These are phyloP conservation scores for Cymbomonas tetramitiformis DNA, from an alignment of 139 green algal genomes.

Conservation along the genomic window DNA sequence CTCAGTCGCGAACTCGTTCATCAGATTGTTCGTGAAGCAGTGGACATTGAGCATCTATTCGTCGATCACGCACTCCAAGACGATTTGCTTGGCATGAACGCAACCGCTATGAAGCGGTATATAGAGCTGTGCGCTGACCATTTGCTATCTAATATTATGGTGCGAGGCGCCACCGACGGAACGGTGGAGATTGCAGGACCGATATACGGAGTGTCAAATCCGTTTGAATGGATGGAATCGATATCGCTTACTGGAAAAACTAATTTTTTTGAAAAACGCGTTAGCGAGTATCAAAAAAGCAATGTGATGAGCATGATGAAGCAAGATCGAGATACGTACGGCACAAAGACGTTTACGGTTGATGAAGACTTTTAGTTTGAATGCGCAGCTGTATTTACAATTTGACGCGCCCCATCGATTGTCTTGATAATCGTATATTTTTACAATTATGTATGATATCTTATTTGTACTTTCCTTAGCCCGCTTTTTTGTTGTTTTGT, in stretches of 20 bases:
- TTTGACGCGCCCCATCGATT: too few relatives aligned
- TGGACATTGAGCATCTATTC: constrained; percentile 90
- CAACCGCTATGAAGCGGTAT: constrained; percentile 71
- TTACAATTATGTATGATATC: too few relatives aligned
- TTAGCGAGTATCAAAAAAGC: constrained; percentile 81
- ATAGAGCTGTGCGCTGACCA: constrained; percentile 94
- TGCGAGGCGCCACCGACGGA: not conserved
- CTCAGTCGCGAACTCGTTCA: constrained; percentile 42
- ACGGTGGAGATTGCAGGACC: constrained; percentile 46
- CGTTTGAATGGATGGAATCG: constrained; percentile 93
- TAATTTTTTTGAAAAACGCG: constrained; percentile 93
- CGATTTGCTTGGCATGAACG: constrained; percentile 72
- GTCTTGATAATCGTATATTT: too few relatives aligned
- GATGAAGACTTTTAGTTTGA: too few relatives aligned
- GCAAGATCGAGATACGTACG: too few relatives aligned
- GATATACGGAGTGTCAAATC: constrained; percentile 62
- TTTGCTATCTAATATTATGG: constrained; percentile 72
- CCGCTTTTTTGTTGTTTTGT: too few relatives aligned
- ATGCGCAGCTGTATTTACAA: too few relatives aligned
- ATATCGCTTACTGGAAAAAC: constrained; percentile 76
- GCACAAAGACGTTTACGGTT: too few relatives aligned
- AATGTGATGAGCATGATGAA: constrained; percentile 72
- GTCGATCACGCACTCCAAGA: constrained; percentile 60
- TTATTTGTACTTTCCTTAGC: too few relatives aligned
- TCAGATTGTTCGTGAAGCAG: constrained; percentile 74